Base-by-base conservation (phyloP, 208 protist genomes). In the Trichomonas vaginalis region DNA sequence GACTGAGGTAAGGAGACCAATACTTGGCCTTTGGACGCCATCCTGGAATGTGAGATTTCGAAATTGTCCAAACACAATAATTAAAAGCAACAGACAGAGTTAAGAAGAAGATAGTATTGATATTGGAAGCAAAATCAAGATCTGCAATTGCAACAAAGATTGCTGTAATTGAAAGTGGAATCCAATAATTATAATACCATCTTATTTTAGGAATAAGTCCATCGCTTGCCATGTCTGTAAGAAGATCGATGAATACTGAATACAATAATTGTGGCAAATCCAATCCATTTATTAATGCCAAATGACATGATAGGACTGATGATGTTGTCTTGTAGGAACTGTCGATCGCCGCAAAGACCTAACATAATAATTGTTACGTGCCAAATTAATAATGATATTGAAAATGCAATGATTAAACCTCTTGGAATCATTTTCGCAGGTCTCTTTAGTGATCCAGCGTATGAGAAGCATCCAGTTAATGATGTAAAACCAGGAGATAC, bases 11-110 rank as follows among this genome's bases (percentile, higher is more conserved):
- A 35, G 32, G 56, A 40, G 96, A 35, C 95, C 80, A 97, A 32
- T 96, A 97, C n/a, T 83, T 90, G 27, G 96, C 97, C 14, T 62
- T 45, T 39, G 96, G 96, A 21, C 96, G 83, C 96, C 96, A 97
- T 15, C 95, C 95, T 47, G 96, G 96, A 37, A 87, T 96, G 17
- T 48, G 21, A 48, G 39, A 35, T 14, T 80, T 95, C 35, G 95
- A 96, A 10, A 95, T 70, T 35, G 97, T 45, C 95, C 97, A 97
- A 35, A 96, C 95, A 95, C 96, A 96, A 10, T 96, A 96, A 95
- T 98, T 98, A 8, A 98, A 40, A 51, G 97, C 40, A 32, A 96
- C 46, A 96, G 96, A 98, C 48, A 62, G 96, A 40, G 97, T 56
- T 32, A 98, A 96, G 95, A 97, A 96, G 95, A 98, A 96, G 47